Evolutionary conservation across 192 early-diverging fungal genomes (phyloP).

Genomic region (Pecoramyces ruminantium): DNA sequence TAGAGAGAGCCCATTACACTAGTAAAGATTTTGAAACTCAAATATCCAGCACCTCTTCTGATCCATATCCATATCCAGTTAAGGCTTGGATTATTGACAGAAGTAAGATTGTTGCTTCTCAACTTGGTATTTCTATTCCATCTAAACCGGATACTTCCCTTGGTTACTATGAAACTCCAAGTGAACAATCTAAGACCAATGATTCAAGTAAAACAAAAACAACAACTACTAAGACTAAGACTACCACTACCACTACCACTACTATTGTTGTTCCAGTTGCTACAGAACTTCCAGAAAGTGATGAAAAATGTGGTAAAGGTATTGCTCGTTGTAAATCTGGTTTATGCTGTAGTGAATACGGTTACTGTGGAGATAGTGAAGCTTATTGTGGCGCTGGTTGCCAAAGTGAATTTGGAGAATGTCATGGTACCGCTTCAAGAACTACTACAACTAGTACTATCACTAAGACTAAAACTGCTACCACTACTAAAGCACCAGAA

Average conservation of each 20-base stretch:
- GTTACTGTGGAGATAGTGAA: not conserved
- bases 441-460: too few relatives aligned
- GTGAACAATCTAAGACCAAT: not conserved
- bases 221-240: not conserved
- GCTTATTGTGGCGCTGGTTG: not conserved
- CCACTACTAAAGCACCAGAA: too few relatives aligned
- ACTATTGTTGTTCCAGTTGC: not conserved
- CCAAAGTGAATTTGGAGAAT: not conserved
- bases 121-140: not conserved
- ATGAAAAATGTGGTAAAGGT: not conserved
- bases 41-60: not conserved
- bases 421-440: not conserved
- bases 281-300: not conserved
- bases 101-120: not conserved
- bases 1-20: not conserved
- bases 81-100: not conserved
- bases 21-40: not conserved
- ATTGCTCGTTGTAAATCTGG: not conserved
- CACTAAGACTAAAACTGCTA: too few relatives aligned
- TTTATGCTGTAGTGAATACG: not conserved
- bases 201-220: not conserved
- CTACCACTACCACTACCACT: not conserved
- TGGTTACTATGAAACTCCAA: not conserved
- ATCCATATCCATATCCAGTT: not conserved
- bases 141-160: not conserved